Conservation (phyloP, 1,139 yeast genomes). For the Candida dubliniensis region DNA sequence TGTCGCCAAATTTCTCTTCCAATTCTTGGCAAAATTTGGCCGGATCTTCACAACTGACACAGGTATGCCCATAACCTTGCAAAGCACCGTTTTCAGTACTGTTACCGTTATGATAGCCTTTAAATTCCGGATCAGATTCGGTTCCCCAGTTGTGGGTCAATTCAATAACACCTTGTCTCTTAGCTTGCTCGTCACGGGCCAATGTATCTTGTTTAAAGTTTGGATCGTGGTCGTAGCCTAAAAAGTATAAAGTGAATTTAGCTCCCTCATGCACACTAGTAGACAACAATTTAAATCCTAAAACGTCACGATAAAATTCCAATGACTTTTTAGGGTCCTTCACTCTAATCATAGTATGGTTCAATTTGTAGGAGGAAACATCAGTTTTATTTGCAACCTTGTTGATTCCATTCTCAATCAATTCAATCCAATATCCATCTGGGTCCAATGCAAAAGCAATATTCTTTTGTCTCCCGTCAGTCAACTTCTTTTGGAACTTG, state of each 20-base stretch:
- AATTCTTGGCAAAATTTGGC: constrained; percentile 52
- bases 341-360: constrained; percentile 92
- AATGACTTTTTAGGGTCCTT: constrained; percentile 79
- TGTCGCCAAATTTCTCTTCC: constrained; percentile 38
- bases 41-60: constrained; percentile 71
- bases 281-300: constrained; percentile 76
- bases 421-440: constrained; percentile 95
- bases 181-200: constrained; percentile 29
- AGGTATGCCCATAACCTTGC: constrained; percentile 85
- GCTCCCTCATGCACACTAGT: constrained; percentile 62
- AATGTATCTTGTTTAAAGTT: constrained; percentile 37
- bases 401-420: constrained; percentile 60
- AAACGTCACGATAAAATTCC: constrained; percentile 69
- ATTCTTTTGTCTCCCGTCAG: constrained; percentile 88
- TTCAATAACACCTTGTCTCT: constrained; percentile 72
- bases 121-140: constrained; percentile 69
- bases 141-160: constrained; percentile 96
- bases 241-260: constrained; percentile 79
- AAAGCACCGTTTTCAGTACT: constrained; percentile 53
- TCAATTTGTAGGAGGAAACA: constrained; percentile 56
- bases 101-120: constrained; percentile 82
- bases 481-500: constrained; percentile 73
- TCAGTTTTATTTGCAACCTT: constrained; percentile 42
- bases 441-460: constrained; percentile 96
- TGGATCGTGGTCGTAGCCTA: constrained; percentile 61